phyloP scores from a whole-genome alignment of 139 green algal genomes.

The Volvox africanus region DNA sequence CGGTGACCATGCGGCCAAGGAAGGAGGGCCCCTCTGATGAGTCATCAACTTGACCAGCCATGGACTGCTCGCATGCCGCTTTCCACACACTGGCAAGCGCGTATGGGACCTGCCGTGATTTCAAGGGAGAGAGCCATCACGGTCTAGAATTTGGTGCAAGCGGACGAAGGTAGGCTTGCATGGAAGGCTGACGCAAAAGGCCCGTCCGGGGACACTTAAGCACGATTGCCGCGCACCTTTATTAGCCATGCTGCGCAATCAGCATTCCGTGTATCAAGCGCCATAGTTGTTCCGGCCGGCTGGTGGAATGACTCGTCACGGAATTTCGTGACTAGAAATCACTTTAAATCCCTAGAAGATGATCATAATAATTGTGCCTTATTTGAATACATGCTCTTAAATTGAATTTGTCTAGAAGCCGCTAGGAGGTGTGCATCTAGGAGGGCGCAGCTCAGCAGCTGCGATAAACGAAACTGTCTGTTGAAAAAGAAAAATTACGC shows the following conservation, averaged over 20 bases:
- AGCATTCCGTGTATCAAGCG: slow-evolving; percentile 18
- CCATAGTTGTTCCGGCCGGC: not conserved
- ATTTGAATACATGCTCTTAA: too few relatives aligned
- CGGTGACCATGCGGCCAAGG: slow-evolving; percentile 22
- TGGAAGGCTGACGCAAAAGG: not conserved
- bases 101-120: slow-evolving; percentile 14
- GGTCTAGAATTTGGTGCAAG: not conserved
- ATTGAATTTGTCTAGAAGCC: too few relatives aligned
- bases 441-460: too few relatives aligned
- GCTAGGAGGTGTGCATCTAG: too few relatives aligned
- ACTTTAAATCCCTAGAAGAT: too few relatives aligned
- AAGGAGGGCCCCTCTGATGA: not conserved
- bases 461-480: too few relatives aligned
- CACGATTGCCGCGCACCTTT: not conserved
- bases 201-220: not conserved
- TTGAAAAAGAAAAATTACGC: too few relatives aligned
- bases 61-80: slow-evolving; percentile 40
- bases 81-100: slow-evolving; percentile 39
- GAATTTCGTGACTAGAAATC: too few relatives aligned
- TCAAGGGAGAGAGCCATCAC: not conserved
- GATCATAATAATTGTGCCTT: too few relatives aligned
- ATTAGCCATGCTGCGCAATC: slow-evolving; percentile 14
- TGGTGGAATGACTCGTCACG: too few relatives aligned
- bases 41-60: slow-evolving; percentile 31
- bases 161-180: not conserved